Evolutionary conservation across 2,329 filamentous ascomycete species (phyloP).

Genomic region (Triangularia setosa): DNA sequence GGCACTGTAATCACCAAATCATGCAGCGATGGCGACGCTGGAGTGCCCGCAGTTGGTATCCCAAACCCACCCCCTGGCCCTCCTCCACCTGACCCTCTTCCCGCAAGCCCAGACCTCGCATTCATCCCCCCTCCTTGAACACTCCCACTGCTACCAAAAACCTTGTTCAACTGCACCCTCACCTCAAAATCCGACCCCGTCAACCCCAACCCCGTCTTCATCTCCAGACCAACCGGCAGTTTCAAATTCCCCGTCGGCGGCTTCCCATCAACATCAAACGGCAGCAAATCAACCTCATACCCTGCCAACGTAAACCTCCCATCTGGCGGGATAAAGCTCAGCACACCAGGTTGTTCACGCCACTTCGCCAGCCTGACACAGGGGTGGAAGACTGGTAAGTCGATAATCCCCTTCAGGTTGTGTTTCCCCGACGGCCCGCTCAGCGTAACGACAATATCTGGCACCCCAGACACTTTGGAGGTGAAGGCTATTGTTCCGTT

Average conservation of each 20-base stretch:
- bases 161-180: constrained; percentile 65
- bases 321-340: constrained; percentile 96
- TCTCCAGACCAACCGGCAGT: constrained; percentile 75
- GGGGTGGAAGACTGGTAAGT: constrained; percentile 91
- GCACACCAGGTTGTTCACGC: constrained; percentile 81
- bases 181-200: constrained; percentile 85
- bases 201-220: constrained; percentile 73
- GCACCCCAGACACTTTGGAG: constrained; percentile 88
- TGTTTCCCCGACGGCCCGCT: constrained; percentile 78
- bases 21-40: constrained; percentile 62
- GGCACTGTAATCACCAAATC: constrained; percentile 76
- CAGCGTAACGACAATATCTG: constrained; percentile 79
- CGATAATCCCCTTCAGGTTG: constrained; percentile 69
- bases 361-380: constrained; percentile 88
- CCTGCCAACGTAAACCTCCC: constrained; percentile 89
- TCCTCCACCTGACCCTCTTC: constrained; percentile 34
- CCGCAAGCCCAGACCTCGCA: constrained; percentile 34
- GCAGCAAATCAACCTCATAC: constrained; percentile 89
- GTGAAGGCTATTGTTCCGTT: constrained; percentile 94
- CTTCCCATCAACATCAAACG: constrained; percentile 56
- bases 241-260: constrained; percentile 64
- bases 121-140: constrained; percentile 3
- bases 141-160: constrained; percentile 33
- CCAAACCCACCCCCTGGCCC: constrained; percentile 40
- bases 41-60: constrained; percentile 48